Conservation (phyloP, 2,329 filamentous ascomycete genomes). For the Aspergillus pseudonomiae region DNA sequence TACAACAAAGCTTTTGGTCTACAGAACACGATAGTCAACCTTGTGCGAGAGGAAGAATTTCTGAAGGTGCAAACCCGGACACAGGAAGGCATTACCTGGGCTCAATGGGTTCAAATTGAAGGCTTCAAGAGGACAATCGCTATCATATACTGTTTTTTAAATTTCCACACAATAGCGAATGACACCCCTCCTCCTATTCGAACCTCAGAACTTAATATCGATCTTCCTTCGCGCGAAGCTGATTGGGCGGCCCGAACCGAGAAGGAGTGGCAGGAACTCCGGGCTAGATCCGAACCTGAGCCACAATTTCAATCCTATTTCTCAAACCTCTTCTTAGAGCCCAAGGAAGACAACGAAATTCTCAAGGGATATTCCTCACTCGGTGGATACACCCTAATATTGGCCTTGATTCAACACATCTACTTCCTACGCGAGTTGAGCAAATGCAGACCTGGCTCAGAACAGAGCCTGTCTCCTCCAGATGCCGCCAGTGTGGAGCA, state of each 20-base stretch:
- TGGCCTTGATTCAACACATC: slow-evolving; percentile 70
- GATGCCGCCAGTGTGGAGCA: slow-evolving; percentile 1
- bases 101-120: neutral
- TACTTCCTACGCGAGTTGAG: slow-evolving; percentile 60
- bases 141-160: slow-evolving; percentile 5
- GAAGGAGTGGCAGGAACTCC: neutral
- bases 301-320: neutral
- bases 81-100: neutral
- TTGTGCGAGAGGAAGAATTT: neutral
- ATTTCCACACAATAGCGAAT: slow-evolving; percentile 3
- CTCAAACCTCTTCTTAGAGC: neutral
- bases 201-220: neutral
- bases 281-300: neutral
- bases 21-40: neutral
- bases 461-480: neutral
- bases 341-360: neutral
- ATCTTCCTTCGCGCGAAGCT: slow-evolving; percentile 1
- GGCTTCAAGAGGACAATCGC: neutral
- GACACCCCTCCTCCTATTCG: neutral
- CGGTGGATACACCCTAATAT: slow-evolving; percentile 70
- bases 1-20: slow-evolving; percentile 4
- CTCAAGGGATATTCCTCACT: slow-evolving; percentile 44
- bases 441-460: neutral
- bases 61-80: neutral
- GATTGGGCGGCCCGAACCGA: neutral